These are phyloP conservation scores for Suillus discolor DNA, from an alignment of 768 basidiomycete species.

Conservation along the genomic window DNA sequence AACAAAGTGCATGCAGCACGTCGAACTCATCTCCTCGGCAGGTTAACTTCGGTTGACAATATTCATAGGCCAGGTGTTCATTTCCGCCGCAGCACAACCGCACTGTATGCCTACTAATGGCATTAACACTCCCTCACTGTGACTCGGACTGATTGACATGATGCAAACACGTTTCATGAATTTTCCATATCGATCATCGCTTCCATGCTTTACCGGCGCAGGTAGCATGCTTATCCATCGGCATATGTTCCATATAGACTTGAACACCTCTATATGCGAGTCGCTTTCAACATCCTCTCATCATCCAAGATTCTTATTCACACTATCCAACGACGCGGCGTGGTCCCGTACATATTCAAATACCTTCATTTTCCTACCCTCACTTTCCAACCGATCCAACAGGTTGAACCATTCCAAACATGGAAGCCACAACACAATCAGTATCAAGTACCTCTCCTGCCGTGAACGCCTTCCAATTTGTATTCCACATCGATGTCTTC, in stretches of 20 bases:
- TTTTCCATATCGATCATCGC: neutral
- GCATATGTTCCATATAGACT: neutral
- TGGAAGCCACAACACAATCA: neutral
- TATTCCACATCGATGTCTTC: conserved; percentile 44
- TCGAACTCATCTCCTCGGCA: neutral
- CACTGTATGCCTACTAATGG: neutral
- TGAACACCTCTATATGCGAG: neutral
- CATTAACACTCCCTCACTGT: neutral
- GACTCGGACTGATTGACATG: neutral
- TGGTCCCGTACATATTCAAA: neutral
- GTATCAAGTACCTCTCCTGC: neutral
- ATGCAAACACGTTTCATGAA: conserved; percentile 3
- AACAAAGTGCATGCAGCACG: neutral
- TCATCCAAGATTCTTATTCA: neutral
- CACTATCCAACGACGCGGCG: neutral
- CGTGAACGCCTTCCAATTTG: conserved; percentile 17
- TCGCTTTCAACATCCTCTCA: neutral
- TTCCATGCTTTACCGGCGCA: neutral
- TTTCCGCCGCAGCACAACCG: conserved; percentile 1
- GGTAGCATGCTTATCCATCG: neutral
- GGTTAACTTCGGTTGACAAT: neutral
- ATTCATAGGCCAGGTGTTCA: neutral
- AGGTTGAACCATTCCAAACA: conserved; percentile 1
- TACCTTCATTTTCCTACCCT: neutral
- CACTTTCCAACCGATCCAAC: neutral